Evolutionary conservation across 2,329 filamentous ascomycete genomes (phyloP).

Genomic region (Claviceps paspali): DNA sequence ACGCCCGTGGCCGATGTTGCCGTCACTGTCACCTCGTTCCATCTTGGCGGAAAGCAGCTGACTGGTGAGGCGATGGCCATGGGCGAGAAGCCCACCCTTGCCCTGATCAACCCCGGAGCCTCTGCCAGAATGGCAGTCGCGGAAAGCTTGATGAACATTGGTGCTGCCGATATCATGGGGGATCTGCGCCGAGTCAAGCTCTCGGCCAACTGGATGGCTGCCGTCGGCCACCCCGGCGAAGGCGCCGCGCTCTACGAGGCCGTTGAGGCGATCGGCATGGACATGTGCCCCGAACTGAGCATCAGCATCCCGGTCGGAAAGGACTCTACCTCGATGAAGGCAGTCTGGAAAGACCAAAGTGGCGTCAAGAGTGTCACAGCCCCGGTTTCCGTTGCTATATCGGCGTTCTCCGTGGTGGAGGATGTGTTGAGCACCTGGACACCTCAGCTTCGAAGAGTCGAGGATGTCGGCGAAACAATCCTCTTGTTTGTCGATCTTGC

Average conservation of each 20-base stretch:
- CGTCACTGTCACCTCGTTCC: slow-evolving; percentile 73
- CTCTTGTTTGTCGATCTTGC: slow-evolving; percentile 87
- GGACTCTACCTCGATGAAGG: slow-evolving; percentile 98
- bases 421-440: slow-evolving; percentile 86
- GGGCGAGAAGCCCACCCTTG: slow-evolving; percentile 82
- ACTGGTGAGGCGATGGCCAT: slow-evolving; percentile 96
- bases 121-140: slow-evolving; percentile 94
- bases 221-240: slow-evolving; percentile 84
- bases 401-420: slow-evolving; percentile 74
- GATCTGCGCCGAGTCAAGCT: slow-evolving; percentile 68
- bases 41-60: slow-evolving; percentile 46
- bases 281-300: slow-evolving; percentile 78
- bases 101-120: slow-evolving; percentile 75
- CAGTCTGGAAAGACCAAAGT: slow-evolving; percentile 68
- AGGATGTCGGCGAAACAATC: slow-evolving; percentile 78
- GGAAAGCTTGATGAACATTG: slow-evolving; percentile 85
- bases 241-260: slow-evolving; percentile 86
- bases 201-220: slow-evolving; percentile 98
- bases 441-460: slow-evolving; percentile 64
- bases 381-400: slow-evolving; percentile 80
- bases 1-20: slow-evolving; percentile 87
- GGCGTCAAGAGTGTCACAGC: slow-evolving; percentile 76
- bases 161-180: slow-evolving; percentile 56
- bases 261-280: slow-evolving; percentile 82
- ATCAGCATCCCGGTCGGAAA: slow-evolving; percentile 94